phyloP scores from a whole-genome alignment of 2,329 filamentous ascomycete species.

The Xylariales sp. region DNA sequence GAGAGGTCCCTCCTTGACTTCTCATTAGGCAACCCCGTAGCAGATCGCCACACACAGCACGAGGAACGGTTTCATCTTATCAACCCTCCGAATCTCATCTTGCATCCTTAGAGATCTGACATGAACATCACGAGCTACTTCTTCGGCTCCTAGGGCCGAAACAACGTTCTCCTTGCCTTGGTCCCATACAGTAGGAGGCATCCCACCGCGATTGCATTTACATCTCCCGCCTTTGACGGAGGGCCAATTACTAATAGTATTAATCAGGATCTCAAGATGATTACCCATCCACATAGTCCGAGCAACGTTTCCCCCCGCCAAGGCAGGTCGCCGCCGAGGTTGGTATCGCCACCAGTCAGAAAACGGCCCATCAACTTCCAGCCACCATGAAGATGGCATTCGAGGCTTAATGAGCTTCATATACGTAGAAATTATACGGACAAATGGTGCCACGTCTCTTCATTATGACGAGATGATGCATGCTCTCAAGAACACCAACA shows the following conservation, averaged over 20 bases:
- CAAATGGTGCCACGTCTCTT: not conserved
- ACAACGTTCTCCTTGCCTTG: not conserved
- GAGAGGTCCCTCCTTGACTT: conserved; percentile 36
- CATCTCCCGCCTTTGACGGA: not conserved
- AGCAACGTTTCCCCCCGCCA: not conserved
- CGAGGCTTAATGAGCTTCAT: not conserved
- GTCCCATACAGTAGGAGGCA: not conserved
- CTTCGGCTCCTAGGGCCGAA: conserved; percentile 35
- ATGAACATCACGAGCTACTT: conserved; percentile 18
- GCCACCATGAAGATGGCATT: not conserved
- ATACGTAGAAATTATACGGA: not conserved
- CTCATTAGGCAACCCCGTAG: conserved; percentile 32
- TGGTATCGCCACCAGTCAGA: not conserved
- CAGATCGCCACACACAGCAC: conserved; percentile 30
- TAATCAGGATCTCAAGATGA: not conserved
- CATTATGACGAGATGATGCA: not conserved
- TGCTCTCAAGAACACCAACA: not conserved
- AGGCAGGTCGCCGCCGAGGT: not conserved
- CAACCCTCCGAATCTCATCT: conserved; percentile 3
- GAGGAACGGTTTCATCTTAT: conserved; percentile 5
- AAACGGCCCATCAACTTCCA: not conserved
- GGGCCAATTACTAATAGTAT: conserved; percentile 4
- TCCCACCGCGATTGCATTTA: not conserved
- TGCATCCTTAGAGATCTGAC: conserved; percentile 11
- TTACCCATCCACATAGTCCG: not conserved